Base-by-base conservation (phyloP, 805 yeast genomes). In the Candida pseudoglaebosa region DNA sequence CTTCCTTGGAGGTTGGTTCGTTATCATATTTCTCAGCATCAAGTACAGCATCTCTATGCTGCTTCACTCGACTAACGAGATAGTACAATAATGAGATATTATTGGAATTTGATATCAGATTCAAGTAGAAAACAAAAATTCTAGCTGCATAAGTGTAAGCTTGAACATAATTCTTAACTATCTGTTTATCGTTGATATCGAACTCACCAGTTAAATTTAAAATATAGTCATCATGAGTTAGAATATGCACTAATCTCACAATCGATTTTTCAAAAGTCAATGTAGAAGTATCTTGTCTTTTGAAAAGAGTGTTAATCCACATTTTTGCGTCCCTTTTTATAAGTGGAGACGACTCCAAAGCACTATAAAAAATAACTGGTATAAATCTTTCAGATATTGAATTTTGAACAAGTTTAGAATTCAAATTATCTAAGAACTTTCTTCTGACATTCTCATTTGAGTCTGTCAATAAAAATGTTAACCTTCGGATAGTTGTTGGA, bases 201-300 rank as follows among this genome's bases (percentile, higher is more conserved):
- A 47, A 48, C 13, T 52, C 49, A 2, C 61, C 51, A 22, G 70
- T 52, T 12, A 70, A 62, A 4, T 67, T 74, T 15, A 70, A 43
- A 32, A 80, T 80, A 47, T 83, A 87, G 15, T 78, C 76, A 54
- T 86, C 90, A 53, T 86, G 95, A 0, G 93, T 77, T 28, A 89
- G 61, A 39, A 78, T 70, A 56, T 84, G 84, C 12, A 88, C 63
- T 14, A 88, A 64, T 36, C 95, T 69, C 2, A 81, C 78, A 36
- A 85, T 70, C 2, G 81, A 70, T 44, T 76, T 75, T 53, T 89
- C 96, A 54, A 82, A 77, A 9, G 65, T 64, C 8, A 80, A 67
- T 17, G 71, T 71, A 5, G 50, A 48, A 33, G 49, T 61, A 24
- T 51, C 51, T 13, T 59, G 53, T 37, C 73, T 59, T 18, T 58